Base-by-base conservation (phyloP, 2,329 filamentous ascomycete species). In the Chrysoporthe austroafricana region DNA sequence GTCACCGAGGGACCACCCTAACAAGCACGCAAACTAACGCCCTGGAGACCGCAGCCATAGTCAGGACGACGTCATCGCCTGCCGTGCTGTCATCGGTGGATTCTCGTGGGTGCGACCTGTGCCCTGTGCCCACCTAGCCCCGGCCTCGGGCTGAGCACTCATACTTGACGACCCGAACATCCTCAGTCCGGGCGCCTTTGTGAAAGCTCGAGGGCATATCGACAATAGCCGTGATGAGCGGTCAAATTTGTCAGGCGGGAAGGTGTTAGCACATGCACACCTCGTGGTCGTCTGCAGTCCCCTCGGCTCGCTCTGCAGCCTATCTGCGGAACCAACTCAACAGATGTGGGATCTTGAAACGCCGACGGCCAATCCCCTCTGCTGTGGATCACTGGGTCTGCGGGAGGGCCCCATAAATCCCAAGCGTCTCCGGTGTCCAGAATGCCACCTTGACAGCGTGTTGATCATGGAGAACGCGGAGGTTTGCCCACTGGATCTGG, bases 41-140 rank as follows among this genome's bases (percentile, higher is more conserved):
- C 18, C 21, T 26, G 26, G 8, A 58, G 39, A 66, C 50, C 50
- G 52, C 66, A 56, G 58, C 59, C 36, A 26, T 9, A 26, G 26
- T 21, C 59, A 54, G 39, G 48, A 26, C 64, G 64, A 69, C 67
- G 67, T 69, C 67, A 69, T 67, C n/a, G 26, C 14, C n/a, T 46
- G 57, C 39, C 54, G 42, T 58, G 46, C 66, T 64, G 54, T 62
- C 66, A 34, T 64, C 66, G 56, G 59, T 46, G 57, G 63, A 42
- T 21, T 43, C 50, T 46, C 50, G 21, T 26, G 18, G 21, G 50
- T 11, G 60, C 56, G 58, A 63, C 13, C 54, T 44, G 2, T 4
- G 32, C 39, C 43, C 59, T 56, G 64, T 66, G 63, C 67, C 52
- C 66, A 66, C 57, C 52, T 50, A 62, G 48, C 48, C 18, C 11